Percentiles rank a stretch among this genome's conserved stretches.
Conservation (phyloP, 768 basidiomycete species). For the Porpolomopsis calyptriformis region DNA sequence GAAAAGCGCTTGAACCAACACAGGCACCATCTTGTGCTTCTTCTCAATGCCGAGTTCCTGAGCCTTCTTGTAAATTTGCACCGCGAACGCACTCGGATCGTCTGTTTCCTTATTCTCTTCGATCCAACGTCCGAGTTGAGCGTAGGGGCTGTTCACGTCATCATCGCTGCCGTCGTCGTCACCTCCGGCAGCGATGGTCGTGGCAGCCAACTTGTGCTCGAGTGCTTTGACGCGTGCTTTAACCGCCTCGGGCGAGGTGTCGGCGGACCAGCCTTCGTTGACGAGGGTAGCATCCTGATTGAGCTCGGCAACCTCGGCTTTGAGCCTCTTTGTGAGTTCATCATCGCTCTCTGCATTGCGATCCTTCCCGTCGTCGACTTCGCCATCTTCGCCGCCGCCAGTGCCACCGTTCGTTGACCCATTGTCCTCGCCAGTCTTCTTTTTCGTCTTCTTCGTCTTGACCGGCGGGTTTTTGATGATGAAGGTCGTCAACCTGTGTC, state of each 20-base stretch:
- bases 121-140: conserved; percentile 75
- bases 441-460: conserved; percentile 66
- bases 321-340: conserved; percentile 82
- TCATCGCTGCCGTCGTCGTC: conserved; percentile 89
- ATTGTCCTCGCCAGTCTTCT: conserved; percentile 28
- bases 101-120: conserved; percentile 52
- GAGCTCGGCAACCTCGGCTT: conserved; percentile 76
- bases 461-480: conserved; percentile 97
- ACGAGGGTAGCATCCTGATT: conserved; percentile 48
- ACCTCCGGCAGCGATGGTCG: conserved; percentile 40
- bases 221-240: conserved; percentile 69
- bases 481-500: conserved; percentile 92
- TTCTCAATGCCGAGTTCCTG: conserved; percentile 87
- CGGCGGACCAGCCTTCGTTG: conserved; percentile 84
- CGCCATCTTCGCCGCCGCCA: conserved; percentile 26
- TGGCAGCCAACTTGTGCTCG: conserved; percentile 44
- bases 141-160: conserved; percentile 77
- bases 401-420: conserved; percentile 17
- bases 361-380: conserved; percentile 33
- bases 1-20: conserved; percentile 79
- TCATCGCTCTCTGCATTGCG: conserved; percentile 79
- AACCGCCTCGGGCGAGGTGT: conserved; percentile 83
- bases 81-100: conserved; percentile 40
- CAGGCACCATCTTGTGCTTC: conserved; percentile 84
- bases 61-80: conserved; percentile 78